phyloP scores from a whole-genome alignment of 768 basidiomycete species.

The Lactarius indigo region DNA sequence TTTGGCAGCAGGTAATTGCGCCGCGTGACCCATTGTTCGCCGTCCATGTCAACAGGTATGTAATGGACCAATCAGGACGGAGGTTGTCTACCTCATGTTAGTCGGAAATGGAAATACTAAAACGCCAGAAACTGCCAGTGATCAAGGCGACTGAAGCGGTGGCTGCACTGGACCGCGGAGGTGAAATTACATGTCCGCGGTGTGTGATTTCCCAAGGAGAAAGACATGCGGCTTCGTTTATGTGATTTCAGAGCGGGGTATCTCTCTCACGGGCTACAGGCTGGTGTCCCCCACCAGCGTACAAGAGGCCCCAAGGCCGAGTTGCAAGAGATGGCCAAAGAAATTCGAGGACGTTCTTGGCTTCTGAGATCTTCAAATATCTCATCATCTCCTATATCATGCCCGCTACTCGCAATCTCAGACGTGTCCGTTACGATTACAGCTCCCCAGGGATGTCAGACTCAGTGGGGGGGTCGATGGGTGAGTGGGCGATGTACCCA shows the following conservation, averaged over 20 bases:
- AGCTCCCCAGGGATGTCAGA: background rate
- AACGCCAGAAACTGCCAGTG: background rate
- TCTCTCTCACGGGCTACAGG: background rate
- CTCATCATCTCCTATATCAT: conserved; percentile 7
- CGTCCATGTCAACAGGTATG: conserved; percentile 1
- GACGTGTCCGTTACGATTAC: too few relatives aligned
- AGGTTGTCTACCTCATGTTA: background rate
- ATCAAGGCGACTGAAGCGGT: background rate
- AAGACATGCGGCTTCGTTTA: background rate
- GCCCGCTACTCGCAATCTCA: conserved; percentile 12
- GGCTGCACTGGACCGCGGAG: conserved; percentile 3
- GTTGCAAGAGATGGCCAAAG: conserved; percentile 3
- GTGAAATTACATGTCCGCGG: conserved; percentile 6
- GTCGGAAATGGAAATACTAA: background rate
- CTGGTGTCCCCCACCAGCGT: background rate
- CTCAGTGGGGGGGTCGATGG: background rate
- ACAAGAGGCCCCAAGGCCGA: background rate
- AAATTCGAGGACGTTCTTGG: background rate
- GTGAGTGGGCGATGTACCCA: background rate
- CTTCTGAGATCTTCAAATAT: background rate
- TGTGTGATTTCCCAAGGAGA: background rate
- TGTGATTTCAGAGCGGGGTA: conserved; percentile 4
- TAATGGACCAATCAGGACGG: conserved; percentile 12
- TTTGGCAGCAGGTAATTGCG: background rate
- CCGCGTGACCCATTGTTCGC: conserved; percentile 14